Evolutionary conservation across 768 basidiomycete genomes (phyloP), one percentile per base, ranked within the genome.

Genomic region (Suillus paluster): DNA sequence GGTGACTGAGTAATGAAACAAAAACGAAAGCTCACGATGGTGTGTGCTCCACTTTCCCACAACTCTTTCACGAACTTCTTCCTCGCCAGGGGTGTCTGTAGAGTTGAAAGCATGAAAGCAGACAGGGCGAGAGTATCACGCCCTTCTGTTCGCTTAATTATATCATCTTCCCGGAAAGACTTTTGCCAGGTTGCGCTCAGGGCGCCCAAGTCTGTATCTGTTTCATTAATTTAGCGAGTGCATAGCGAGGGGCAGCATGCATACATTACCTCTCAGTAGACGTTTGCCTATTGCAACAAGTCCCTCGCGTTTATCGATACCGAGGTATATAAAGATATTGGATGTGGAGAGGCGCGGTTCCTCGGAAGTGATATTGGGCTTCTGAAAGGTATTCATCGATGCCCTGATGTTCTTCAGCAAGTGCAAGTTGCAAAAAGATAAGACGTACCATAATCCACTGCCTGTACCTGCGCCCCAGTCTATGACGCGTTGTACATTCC

Each of bases 11-110:
- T 41, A 53, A 33, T 34, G 50, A 27, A 59, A n/a, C 46, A 34
- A 17, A 58, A 33, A 62, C 30, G n/a, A 64, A 55, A 53, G 61
- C 78, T 65, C 67, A 95, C 92, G 53, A 97, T 87, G 25, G 87
- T 84, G 69, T 91, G 86, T 23, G 95, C 95, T 48, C 93, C 94
- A 68, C 93, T 94, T 50, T 91, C 84, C 95, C 95, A 98, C 82
- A 98, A 91, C 67, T 92, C 86, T 69, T 89, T 87, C 30, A 96
- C 81, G 49, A 94, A 70, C 2, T 80, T 77, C 75, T 86, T 89
- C 63, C 90, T 83, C 10, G 86, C 83, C 19, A 87, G 67, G 44
- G 85, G 72, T 2, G 83, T 86, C 5, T 87, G 78, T 19, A 95
- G 78, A 21, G 91, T 84, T n/a, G 91, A 88, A 2, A 99, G 78